Base-by-base conservation (phyloP, 352 stramenopile species). In the Phytopythium oedochilum region DNA sequence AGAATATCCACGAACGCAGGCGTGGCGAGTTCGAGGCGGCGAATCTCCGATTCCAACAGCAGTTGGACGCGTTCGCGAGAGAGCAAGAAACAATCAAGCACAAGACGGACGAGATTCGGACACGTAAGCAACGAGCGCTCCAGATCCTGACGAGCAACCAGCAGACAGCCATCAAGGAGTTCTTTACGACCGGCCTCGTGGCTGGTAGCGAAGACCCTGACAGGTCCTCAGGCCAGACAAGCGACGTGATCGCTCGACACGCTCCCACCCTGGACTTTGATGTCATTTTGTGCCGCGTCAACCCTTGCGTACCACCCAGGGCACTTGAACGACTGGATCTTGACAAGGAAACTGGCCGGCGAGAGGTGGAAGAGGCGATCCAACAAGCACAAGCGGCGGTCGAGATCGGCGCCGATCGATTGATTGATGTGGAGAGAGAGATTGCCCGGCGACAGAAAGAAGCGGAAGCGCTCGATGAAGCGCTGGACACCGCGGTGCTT, bases 141-240 rank as follows among this genome's bases (percentile, higher is more conserved):
- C 60, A 88, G 43, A 74, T 86, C 10, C 61, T 88, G 22, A 79
- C 74, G n/a, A 66, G 67, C 8, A 83, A 83, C 53, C 77, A 88
- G 35, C 77, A 88, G 22, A 17, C 66, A 4, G 70, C 73, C 5
- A 73, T 88, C 48, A 67, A 76, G 43, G 65, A 50, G 0, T 86
- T 84, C 59, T 86, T 78, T 29, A 51, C 60, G 5, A 11, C 29
- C 11, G 28, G n/a, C 12, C 7, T 6, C 2, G 31, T 23, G 17
- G n/a, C 23, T 14, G 10, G n/a, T 17, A 3, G 20, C 12, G n/a
- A 7, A 0, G 28, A 26, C 20, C 11, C 11, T n/a, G 48, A 70
- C 22, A 43, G 44, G 18, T 18, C 34, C 15, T 40, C 46, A 45
- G 39, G 10, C 45, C 6, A 31, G 34, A 60, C 9, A n/a, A 59